Conservation (phyloP, 202 grass and related monocot species). For the Carex arenaria region DNA sequence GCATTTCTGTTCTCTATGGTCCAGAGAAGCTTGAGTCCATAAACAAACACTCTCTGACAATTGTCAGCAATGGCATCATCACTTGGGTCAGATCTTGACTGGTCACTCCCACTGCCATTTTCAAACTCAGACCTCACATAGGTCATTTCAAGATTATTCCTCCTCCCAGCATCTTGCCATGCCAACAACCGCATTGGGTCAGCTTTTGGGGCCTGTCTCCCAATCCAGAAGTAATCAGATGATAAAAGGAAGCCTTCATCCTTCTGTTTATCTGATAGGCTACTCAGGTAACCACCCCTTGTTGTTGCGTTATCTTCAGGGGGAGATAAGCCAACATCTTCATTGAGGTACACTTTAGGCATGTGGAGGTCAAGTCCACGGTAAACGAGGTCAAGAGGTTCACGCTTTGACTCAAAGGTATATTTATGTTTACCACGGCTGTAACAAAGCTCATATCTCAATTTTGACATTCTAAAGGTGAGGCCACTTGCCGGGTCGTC, state of each 20-base stretch:
- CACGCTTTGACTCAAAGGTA: slow-evolving; percentile 92
- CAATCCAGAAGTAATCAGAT: slow-evolving; percentile 89
- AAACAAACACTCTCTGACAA: slow-evolving; percentile 92
- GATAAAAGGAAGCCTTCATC: slow-evolving; percentile 78
- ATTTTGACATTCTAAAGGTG: slow-evolving; percentile 85
- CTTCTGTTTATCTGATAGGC: slow-evolving; percentile 62
- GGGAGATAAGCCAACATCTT: slow-evolving; percentile 46
- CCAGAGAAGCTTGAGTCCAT: slow-evolving; percentile 86
- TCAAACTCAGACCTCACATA: slow-evolving; percentile 84
- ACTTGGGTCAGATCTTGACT: slow-evolving; percentile 65
- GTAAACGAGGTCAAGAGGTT: slow-evolving; percentile 95
- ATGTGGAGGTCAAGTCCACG: slow-evolving; percentile 85
- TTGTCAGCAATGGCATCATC: slow-evolving; percentile 90
- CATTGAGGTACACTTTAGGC: slow-evolving; percentile 61
- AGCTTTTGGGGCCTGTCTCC: slow-evolving; percentile 84
- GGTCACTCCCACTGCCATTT: slow-evolving; percentile 80
- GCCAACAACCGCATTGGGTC: slow-evolving; percentile 64
- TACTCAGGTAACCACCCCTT: slow-evolving; percentile 30
- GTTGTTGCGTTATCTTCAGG: slow-evolving; percentile 39
- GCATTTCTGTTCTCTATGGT: slow-evolving; percentile 83
- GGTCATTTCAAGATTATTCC: slow-evolving; percentile 68
- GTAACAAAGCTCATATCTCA: slow-evolving; percentile 90
- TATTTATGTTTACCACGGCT: slow-evolving; percentile 98
- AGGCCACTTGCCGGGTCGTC: slow-evolving; percentile 92
- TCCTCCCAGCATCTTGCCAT: slow-evolving; percentile 81